phyloP scores from a whole-genome alignment of 2,329 filamentous ascomycete species.

The Intubia oerlemansii region DNA sequence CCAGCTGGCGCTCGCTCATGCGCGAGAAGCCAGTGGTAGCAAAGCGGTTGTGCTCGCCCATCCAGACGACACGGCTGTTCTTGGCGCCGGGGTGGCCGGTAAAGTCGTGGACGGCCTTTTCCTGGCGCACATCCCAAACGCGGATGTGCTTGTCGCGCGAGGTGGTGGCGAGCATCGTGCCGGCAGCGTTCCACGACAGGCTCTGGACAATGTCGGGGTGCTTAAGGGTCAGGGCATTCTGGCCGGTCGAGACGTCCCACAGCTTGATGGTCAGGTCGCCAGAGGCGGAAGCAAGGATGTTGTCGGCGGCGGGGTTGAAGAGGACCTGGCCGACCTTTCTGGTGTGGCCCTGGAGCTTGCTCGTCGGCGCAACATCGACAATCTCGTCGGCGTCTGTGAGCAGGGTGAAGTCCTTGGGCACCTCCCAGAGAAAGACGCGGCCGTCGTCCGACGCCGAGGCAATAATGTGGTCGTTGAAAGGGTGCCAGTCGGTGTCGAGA shows the following conservation, averaged over 20 bases:
- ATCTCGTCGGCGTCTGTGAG: slow-evolving; percentile 72
- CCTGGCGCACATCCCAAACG: slow-evolving; percentile 91
- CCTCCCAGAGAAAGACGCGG: slow-evolving; percentile 93
- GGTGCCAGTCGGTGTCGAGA: slow-evolving; percentile 95
- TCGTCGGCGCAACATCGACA: slow-evolving; percentile 57
- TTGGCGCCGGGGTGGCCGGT: slow-evolving; percentile 82
- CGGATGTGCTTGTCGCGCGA: slow-evolving; percentile 96
- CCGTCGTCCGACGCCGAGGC: slow-evolving; percentile 91
- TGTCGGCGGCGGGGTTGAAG: slow-evolving; percentile 92
- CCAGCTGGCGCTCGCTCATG: slow-evolving; percentile 95
- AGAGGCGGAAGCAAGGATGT: slow-evolving; percentile 84
- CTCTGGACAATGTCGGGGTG: slow-evolving; percentile 88
- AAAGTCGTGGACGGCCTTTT: slow-evolving; percentile 67
- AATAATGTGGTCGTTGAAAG: slow-evolving; percentile 84
- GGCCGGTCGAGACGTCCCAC: slow-evolving; percentile 75
- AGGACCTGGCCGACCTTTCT: slow-evolving; percentile 96
- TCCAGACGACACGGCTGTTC: slow-evolving; percentile 91
- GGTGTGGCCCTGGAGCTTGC: slow-evolving; percentile 69
- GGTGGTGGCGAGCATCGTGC: slow-evolving; percentile 71
- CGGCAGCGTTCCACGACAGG: slow-evolving; percentile 84
- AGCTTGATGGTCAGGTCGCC: slow-evolving; percentile 90
- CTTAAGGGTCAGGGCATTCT: slow-evolving; percentile 54
- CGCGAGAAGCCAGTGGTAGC: slow-evolving; percentile 93
- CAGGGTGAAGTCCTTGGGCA: slow-evolving; percentile 71
- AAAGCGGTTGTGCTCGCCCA: slow-evolving; percentile 90